A percentile compares a stretch with the other conserved stretches of the same genome.
Conservation (phyloP, 1,284 basidiomycete genomes). For the Cryptococcus deneoformans region DNA sequence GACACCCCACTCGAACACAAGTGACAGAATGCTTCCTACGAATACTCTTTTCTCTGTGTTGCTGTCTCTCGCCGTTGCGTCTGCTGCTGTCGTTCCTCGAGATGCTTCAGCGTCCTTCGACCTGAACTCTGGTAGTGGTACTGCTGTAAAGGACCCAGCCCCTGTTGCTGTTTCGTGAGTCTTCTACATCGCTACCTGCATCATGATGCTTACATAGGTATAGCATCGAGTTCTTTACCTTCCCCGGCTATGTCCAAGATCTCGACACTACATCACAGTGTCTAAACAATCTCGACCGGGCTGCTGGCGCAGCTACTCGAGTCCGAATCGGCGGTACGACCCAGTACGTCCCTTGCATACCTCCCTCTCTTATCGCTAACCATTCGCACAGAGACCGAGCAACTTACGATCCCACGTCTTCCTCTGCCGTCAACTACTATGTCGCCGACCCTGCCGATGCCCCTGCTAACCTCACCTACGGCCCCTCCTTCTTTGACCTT, state of each 20-base stretch:
- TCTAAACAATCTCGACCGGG: conserved; percentile 44
- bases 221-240: conserved; percentile 51
- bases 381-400: conserved; percentile 48
- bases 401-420: conserved; percentile 45
- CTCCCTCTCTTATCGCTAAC: not conserved
- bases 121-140: not conserved
- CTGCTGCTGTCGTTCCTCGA: not conserved
- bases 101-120: not conserved
- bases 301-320: conserved; percentile 49
- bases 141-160: not conserved
- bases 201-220: not conserved
- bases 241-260: conserved; percentile 49
- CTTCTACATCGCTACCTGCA: not conserved
- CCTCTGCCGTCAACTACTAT: conserved; percentile 50
- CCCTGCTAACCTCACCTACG: conserved; percentile 50
- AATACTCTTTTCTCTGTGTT: not conserved
- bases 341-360: conserved; percentile 39
- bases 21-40: not conserved
- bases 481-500: conserved; percentile 45
- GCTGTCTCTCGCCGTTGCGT: not conserved
- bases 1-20: not conserved
- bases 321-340: conserved; percentile 54
- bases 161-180: conserved; percentile 1
- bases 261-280: conserved; percentile 49
- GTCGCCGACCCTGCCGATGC: conserved; percentile 51